Base-by-base conservation (phyloP, 306 rosid species). In the Sicyos baderoa region DNA sequence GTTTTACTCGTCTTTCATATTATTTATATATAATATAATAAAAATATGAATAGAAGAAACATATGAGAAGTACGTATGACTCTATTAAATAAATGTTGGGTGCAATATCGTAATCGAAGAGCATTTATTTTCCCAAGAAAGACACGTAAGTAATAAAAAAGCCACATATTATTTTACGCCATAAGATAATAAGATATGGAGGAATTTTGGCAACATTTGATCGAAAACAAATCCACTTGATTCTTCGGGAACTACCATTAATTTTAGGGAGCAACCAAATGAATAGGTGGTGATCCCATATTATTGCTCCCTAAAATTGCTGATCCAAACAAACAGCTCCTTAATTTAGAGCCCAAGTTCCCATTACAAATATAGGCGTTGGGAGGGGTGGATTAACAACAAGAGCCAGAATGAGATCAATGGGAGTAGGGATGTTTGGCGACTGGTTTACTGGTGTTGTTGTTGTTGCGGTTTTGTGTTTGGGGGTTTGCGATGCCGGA, bases 401-500 rank as follows among this genome's bases (percentile, higher is more conserved):
- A 6, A 9, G 0, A n/a, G 19, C 21, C 11, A 29, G 35, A 29
- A 29, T 29, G 18, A 32, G 51, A 73, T 73, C 29, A 25, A 77
- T 70, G 79, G 82, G 56, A 14, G 13, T 25, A 44, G 50, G 40
- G 22, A 17, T 50, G 75, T 53, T 13, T 40, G 16, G 29, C 54
- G 16, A 54, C 27, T 72, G 50, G 2, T 22, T 66, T 76, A 10
- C 9, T 51, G 68, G 19, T 56, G 29, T 77, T 37, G 7, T 37
- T 51, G 68, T 21, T 49, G 15, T 10, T 54, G 32, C 21, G 21
- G 62, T 77, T 4, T 74, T 78, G 22, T 62, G 62, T 44, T 70
- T 58, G 17, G 75, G 75, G 63, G 18, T 87, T 9, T 77, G 87
- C 63, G 69, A 83, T 63, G 88, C 87, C 17, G 86, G 95, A 17